phyloP scores from a whole-genome alignment of 2,329 filamentous ascomycete species.

The Leptodontidium sp. region DNA sequence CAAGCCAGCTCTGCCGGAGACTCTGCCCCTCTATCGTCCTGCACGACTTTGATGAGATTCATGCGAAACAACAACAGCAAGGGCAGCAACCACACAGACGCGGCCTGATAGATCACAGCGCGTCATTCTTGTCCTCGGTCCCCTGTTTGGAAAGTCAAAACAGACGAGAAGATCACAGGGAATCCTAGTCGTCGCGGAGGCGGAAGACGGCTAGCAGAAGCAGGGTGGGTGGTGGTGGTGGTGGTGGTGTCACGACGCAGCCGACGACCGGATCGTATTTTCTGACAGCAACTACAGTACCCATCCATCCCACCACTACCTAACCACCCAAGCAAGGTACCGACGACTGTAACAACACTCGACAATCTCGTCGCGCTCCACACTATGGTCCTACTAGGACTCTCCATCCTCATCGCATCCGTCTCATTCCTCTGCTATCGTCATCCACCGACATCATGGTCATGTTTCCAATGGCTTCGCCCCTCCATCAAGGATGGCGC shows the following conservation, averaged over 20 bases:
- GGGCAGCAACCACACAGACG: slow-evolving; percentile 11
- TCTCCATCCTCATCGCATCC: slow-evolving; percentile 69
- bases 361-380: slow-evolving; percentile 2
- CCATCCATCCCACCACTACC: neutral
- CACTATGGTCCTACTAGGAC: slow-evolving; percentile 63
- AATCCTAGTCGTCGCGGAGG: slow-evolving; percentile 1
- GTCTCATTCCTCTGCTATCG: slow-evolving; percentile 64
- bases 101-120: slow-evolving; percentile 17
- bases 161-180: neutral
- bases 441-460: slow-evolving; percentile 59
- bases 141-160: slow-evolving; percentile 11
- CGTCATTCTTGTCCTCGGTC: slow-evolving; percentile 28
- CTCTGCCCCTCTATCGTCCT: slow-evolving; percentile 18
- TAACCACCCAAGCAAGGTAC: neutral
- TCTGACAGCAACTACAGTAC: too few relatives aligned
- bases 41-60: slow-evolving; percentile 36
- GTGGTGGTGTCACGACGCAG: neutral
- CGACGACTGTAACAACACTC: slow-evolving; percentile 6
- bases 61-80: slow-evolving; percentile 30
- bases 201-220: slow-evolving; percentile 2
- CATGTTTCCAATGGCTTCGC: slow-evolving; percentile 48
- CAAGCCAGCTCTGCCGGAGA: neutral
- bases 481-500: slow-evolving; percentile 25
- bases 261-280: neutral
- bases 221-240: too few relatives aligned